Percentiles rank a stretch among this genome's conserved stretches.
Conservation (phyloP, 345 rosid species). For the Pistacia vera region DNA sequence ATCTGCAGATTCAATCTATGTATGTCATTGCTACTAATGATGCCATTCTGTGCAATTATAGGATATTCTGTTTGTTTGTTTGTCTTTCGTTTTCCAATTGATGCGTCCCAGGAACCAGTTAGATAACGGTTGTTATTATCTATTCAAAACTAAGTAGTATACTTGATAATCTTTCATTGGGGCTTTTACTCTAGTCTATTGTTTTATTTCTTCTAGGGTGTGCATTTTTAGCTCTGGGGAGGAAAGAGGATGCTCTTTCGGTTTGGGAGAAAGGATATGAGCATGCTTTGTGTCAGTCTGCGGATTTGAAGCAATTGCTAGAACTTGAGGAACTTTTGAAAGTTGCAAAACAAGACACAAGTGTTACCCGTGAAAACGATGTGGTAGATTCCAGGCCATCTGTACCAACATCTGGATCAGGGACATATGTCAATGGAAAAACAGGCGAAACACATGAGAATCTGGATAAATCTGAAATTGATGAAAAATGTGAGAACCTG, state of each 20-base stretch:
- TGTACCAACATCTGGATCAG: slow-evolving; percentile 25
- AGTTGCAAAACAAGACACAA: slow-evolving; percentile 51
- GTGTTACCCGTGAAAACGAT: slow-evolving; percentile 26
- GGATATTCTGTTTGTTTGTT: not conserved
- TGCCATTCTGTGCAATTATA: not conserved
- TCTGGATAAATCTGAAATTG: slow-evolving; percentile 23
- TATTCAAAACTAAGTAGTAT: not conserved
- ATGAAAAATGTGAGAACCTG: slow-evolving; percentile 12
- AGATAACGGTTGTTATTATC: not conserved
- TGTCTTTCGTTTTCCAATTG: not conserved
- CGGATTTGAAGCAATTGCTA: slow-evolving; percentile 87
- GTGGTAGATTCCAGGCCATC: slow-evolving; percentile 29
- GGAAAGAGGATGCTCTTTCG: slow-evolving; percentile 70
- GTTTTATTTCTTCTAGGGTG: slow-evolving; percentile 52
- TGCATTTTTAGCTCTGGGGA: slow-evolving; percentile 78
- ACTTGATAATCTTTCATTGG: not conserved
- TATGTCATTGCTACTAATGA: not conserved
- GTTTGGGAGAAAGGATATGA: slow-evolving; percentile 82
- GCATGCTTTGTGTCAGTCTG: slow-evolving; percentile 61
- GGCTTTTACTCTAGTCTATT: slow-evolving; percentile 16
- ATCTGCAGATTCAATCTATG: not conserved
- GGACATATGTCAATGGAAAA: slow-evolving; percentile 30
- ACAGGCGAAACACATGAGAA: slow-evolving; percentile 29
- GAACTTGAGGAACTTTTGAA: slow-evolving; percentile 83
- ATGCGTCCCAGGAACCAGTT: not conserved